Base-by-base conservation (phyloP, 768 basidiomycete species). In the Scleroderma bovista region DNA sequence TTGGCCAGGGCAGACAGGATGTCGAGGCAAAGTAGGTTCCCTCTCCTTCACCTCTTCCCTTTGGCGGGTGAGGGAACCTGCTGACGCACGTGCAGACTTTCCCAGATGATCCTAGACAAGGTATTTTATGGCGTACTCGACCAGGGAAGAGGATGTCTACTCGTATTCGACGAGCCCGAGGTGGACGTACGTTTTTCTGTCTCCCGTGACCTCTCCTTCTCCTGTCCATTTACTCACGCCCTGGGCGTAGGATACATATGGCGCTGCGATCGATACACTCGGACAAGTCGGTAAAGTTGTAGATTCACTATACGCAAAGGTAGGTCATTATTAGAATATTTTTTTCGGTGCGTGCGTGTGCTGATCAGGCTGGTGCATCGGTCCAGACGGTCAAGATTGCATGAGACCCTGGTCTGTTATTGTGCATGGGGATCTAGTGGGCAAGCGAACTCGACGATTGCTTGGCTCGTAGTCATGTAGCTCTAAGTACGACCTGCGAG, bases 41-140 rank as follows among this genome's bases (percentile, higher is more conserved):
- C 5, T 9, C 26, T 9, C 4, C 4, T 29, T 29, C 5, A 9
- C 9, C 9, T 29, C 26, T n/a, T n/a, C n/a, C n/a, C n/a, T n/a
- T n/a, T n/a, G n/a, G n/a, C n/a, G n/a, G n/a, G n/a, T n/a, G n/a
- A n/a, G n/a, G 26, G 26, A 29, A 4, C 5, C 26, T 29, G 26
- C 4, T 29, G 26, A 29, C 40, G 20, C 24, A 48, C 6, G 17
- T 29, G 6, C 57, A 95, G 94, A 64, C 71, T 98, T 23, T 93
- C 89, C 26, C 95, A 99, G 65, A 98, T 99, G 95, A 99, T 98
- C 54, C 73, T 97, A 33, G 95, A 97, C 70, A 94, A 94, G 58
- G 82, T 94, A 2, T 80, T 98, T 55, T 80, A 91, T 54, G 95
- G 95, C 6, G 93, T 99, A 1, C 76, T 99, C n/a, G 95, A 98